phyloP scores from a whole-genome alignment of 1,139 yeast genomes.

The Pneumocystis canis region DNA sequence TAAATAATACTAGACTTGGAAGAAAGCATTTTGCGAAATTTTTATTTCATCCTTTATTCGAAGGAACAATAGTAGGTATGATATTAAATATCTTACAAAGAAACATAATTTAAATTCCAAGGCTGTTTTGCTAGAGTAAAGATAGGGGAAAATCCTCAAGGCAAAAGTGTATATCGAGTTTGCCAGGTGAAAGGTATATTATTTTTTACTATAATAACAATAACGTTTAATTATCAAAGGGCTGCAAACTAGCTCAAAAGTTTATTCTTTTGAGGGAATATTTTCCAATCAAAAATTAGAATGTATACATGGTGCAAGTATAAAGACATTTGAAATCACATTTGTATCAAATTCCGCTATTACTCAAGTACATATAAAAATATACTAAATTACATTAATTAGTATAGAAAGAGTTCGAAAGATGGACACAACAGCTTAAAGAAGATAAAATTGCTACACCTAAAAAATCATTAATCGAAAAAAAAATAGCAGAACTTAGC shows the following conservation, averaged over 20 bases:
- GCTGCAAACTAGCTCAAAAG: constrained; percentile 6
- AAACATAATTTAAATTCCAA: constrained; percentile 18
- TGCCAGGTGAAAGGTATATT: constrained; percentile 59
- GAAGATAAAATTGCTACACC: constrained; percentile 50
- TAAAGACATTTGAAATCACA: constrained; percentile 56
- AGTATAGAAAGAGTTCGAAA: constrained; percentile 47
- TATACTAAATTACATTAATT: not conserved
- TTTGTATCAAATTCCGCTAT: constrained; percentile 18
- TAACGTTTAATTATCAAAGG: constrained; percentile 18
- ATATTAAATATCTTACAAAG: not conserved
- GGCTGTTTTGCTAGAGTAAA: constrained; percentile 64
- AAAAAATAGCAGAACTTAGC: constrained; percentile 47
- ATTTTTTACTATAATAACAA: constrained; percentile 39
- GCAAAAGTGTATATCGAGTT: constrained; percentile 59
- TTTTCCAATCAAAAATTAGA: constrained; percentile 19
- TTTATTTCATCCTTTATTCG: constrained; percentile 72
- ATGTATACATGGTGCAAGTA: constrained; percentile 55
- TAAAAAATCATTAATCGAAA: constrained; percentile 48
- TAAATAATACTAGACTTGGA: constrained; percentile 61
- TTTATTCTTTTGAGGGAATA: constrained; percentile 11
- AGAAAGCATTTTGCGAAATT: constrained; percentile 59
- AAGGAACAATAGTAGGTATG: constrained; percentile 29
- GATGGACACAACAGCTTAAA: constrained; percentile 47
- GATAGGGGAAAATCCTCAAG: constrained; percentile 52
- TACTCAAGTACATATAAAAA: not conserved